These are phyloP conservation scores for Crucihimalaya himalaica DNA, from an alignment of 345 rosid species.

Conservation along the genomic window DNA sequence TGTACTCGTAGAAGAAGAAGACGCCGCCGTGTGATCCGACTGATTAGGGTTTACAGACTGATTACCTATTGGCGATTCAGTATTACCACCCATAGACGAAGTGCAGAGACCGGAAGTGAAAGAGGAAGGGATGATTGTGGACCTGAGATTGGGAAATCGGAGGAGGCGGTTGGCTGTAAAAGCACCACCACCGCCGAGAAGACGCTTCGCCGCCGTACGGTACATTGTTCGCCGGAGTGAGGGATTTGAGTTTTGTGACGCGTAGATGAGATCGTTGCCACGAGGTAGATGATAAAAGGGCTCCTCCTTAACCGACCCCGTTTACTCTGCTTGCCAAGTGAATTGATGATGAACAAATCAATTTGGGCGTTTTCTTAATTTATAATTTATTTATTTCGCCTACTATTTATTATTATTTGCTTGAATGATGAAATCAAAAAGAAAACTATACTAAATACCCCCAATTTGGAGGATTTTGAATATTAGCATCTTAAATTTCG, in stretches of 20 bases:
- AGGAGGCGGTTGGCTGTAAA: constrained; percentile 31
- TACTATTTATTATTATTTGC: not conserved
- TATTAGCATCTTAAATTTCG: not conserved
- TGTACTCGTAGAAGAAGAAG: constrained; percentile 47
- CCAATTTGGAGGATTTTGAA: not conserved
- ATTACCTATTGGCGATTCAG: constrained; percentile 36
- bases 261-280: constrained; percentile 34
- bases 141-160: constrained; percentile 31
- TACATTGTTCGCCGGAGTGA: constrained; percentile 48
- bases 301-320: constrained; percentile 7
- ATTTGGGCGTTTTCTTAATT: not conserved
- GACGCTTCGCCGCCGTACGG: constrained; percentile 61
- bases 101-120: constrained; percentile 47
- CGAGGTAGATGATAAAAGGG: constrained; percentile 20
- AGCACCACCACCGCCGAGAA: constrained; percentile 40
- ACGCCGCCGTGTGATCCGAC: constrained; percentile 41
- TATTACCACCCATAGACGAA: constrained; percentile 25
- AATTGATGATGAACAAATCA: not conserved
- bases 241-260: not conserved
- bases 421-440: not conserved
- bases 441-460: not conserved
- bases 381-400: not conserved
- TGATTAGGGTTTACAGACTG: constrained; percentile 33
- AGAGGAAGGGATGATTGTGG: constrained; percentile 30
- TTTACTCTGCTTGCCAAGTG: not conserved